Evolutionary conservation across 305 asterid genomes (phyloP), one percentile per base, ranked within the genome.

Genomic region (Fraxinus sp.): DNA sequence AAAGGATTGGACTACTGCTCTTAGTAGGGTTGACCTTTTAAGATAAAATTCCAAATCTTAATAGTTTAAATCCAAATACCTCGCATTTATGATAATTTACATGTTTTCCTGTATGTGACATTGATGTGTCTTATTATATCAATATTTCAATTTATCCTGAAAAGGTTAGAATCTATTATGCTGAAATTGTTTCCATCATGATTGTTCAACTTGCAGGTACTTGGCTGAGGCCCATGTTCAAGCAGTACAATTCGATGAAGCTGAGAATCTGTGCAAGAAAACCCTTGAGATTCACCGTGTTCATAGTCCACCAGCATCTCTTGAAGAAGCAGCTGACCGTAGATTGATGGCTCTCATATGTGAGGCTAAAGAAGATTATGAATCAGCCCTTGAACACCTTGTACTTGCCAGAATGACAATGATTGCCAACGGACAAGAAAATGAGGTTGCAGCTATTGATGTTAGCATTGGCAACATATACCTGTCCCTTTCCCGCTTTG

Each of bases 321-420:
- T 96, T 9, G 99, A 96, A 89, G 99, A 96, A 89, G 99, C 98
- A 80, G 98, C 98, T 64, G 99, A 96, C 83, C 97, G 98, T 66
- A 90, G 99, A 72, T 86, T 96, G 84, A 94, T 96, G 98, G 98
- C 98, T 76, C 98, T 96, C 76, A 93, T 96, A 83, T 94, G 94
- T 36, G 99, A 96, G 86, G 98, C 99, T 55, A 94, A 94, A 86
- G 98, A 97, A 57, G 98, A 92, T 79, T 92, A 90, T 10, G 99
- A 96, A 87, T 88, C 94, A 22, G 97, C 99, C 79, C 93, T 96
- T 79, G 99, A 96, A 82, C 99, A 96, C 87, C 98, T 96, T 82
- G 99, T 96, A 20, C 95, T 96, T 41, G 97, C 99, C 81, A 94
- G 98, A 91, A 96, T 96, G 98, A 97, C 97, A 62, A 96, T 96